phyloP scores from a whole-genome alignment of 2,329 filamentous ascomycete genomes.

The Colletotrichum orbiculare region DNA sequence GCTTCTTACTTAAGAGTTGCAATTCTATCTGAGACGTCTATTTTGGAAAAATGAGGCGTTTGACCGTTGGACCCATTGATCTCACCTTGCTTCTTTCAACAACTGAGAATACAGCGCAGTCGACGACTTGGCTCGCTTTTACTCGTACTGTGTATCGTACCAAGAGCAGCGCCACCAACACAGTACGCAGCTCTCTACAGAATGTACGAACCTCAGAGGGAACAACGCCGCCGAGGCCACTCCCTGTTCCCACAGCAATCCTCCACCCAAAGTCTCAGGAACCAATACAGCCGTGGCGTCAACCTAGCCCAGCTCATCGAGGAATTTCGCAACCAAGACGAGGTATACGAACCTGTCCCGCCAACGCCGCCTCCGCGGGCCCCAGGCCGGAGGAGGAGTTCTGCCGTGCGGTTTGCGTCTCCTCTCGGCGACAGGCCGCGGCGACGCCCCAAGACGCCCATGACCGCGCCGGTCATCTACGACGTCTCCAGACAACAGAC shows the following conservation, averaged over 20 bases:
- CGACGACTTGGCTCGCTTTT: not conserved
- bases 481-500: constrained; percentile 5
- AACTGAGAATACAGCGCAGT: not conserved
- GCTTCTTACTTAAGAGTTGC: constrained; percentile 26
- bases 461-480: constrained; percentile 13
- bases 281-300: constrained; percentile 24
- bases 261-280: constrained; percentile 30
- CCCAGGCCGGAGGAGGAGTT: constrained; percentile 16
- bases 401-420: constrained; percentile 19
- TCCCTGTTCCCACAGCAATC: constrained; percentile 25
- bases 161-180: not conserved
- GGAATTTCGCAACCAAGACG: constrained; percentile 30
- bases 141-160: constrained; percentile 11
- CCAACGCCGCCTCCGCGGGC: constrained; percentile 31
- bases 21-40: constrained; percentile 1
- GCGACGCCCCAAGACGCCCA: constrained; percentile 20
- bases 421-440: constrained; percentile 7
- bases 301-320: constrained; percentile 30
- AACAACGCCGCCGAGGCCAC: constrained; percentile 19
- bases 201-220: constrained; percentile 29
- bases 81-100: constrained; percentile 4
- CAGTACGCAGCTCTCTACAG: not conserved
- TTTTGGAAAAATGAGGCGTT: constrained; percentile 14
- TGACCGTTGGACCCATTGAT: constrained; percentile 16
- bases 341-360: constrained; percentile 32